A percentile compares a stretch with the other conserved stretches of the same genome.
Conservation (phyloP, 2,329 filamentous ascomycete genomes). For the Epicoccum sorghinum region DNA sequence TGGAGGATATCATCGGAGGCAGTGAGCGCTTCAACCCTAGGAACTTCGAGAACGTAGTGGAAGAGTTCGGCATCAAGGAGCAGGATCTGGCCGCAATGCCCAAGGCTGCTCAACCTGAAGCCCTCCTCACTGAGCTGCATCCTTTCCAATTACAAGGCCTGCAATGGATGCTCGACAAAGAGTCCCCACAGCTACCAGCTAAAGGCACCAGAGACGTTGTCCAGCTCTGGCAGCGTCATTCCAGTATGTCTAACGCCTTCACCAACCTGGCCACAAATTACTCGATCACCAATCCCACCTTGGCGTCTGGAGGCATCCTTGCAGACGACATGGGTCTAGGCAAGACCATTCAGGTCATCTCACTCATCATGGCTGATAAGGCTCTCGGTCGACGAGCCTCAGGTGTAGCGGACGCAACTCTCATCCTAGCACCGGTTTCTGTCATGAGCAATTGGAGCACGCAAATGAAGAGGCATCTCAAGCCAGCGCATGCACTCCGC, state of each 20-base stretch:
- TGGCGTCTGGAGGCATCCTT: slow-evolving; percentile 82
- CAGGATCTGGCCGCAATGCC: slow-evolving; percentile 73
- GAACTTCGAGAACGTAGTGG: slow-evolving; percentile 67
- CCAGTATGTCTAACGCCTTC: slow-evolving; percentile 53
- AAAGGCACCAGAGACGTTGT: slow-evolving; percentile 65
- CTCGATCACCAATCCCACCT: slow-evolving; percentile 63
- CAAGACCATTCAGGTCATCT: slow-evolving; percentile 87
- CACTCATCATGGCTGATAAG: slow-evolving; percentile 69
- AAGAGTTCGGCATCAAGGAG: slow-evolving; percentile 75
- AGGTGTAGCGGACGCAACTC: slow-evolving; percentile 60
- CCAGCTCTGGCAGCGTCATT: slow-evolving; percentile 75
- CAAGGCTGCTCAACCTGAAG: slow-evolving; percentile 70
- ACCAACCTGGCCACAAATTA: slow-evolving; percentile 76
- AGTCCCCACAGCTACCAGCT: slow-evolving; percentile 70
- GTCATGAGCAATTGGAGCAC: slow-evolving; percentile 92
- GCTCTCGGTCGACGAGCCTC: slow-evolving; percentile 28
- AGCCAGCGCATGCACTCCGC: slow-evolving; percentile 65
- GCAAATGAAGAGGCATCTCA: slow-evolving; percentile 76
- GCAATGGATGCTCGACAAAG: slow-evolving; percentile 80
- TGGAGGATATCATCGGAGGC: slow-evolving; percentile 69
- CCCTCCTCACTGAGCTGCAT: slow-evolving; percentile 70
- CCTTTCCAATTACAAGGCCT: slow-evolving; percentile 81
- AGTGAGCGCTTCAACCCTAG: slow-evolving; percentile 73
- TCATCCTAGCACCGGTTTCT: slow-evolving; percentile 81
- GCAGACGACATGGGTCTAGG: slow-evolving; percentile 94